Evolutionary conservation across 768 basidiomycete species (phyloP).

Genomic region (Russula sp.): DNA sequence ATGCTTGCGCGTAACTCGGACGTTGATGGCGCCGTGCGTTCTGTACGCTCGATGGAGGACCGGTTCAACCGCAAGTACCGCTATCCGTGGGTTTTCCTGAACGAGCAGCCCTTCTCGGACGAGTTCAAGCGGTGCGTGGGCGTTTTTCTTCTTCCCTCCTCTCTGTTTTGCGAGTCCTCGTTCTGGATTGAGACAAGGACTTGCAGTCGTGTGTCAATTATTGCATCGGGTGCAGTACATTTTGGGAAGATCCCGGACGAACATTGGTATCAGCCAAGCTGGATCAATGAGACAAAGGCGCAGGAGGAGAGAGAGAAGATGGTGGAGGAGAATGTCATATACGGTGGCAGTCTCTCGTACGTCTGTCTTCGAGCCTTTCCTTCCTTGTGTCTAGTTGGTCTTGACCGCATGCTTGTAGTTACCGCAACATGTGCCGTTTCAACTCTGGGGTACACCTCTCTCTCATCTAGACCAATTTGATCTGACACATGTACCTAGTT

Average conservation of each 20-base stretch:
- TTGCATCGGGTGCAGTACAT: slow-evolving; percentile 32
- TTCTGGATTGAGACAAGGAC: background rate
- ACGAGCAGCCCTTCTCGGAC: slow-evolving; percentile 73
- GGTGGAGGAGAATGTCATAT: slow-evolving; percentile 25
- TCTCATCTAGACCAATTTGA: background rate
- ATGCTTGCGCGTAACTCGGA: slow-evolving; percentile 66
- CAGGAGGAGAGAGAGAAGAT: slow-evolving; percentile 38
- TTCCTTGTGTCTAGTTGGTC: background rate
- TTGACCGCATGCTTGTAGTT: slow-evolving; percentile 23
- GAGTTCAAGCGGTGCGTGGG: slow-evolving; percentile 58
- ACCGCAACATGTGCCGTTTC: slow-evolving; percentile 51
- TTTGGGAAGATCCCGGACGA: slow-evolving; percentile 42
- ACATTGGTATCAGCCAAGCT: slow-evolving; percentile 47
- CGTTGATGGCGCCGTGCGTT: slow-evolving; percentile 49
- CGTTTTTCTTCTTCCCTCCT: background rate
- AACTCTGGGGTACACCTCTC: slow-evolving; percentile 35
- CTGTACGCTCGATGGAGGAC: slow-evolving; percentile 76
- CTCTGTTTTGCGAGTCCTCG: background rate
- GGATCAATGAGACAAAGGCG: slow-evolving; percentile 47
- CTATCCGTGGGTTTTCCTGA: slow-evolving; percentile 88
- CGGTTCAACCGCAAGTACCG: slow-evolving; percentile 74
- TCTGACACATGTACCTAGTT: slow-evolving; percentile 39
- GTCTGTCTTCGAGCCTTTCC: background rate
- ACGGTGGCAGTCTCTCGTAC: slow-evolving; percentile 19
- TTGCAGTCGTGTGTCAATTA: slow-evolving; percentile 28